A percentile compares a stretch with the other conserved stretches of the same genome.
phyloP scores from a whole-genome alignment of 2,329 filamentous ascomycete species.

The Aspergillus fijiensis region DNA sequence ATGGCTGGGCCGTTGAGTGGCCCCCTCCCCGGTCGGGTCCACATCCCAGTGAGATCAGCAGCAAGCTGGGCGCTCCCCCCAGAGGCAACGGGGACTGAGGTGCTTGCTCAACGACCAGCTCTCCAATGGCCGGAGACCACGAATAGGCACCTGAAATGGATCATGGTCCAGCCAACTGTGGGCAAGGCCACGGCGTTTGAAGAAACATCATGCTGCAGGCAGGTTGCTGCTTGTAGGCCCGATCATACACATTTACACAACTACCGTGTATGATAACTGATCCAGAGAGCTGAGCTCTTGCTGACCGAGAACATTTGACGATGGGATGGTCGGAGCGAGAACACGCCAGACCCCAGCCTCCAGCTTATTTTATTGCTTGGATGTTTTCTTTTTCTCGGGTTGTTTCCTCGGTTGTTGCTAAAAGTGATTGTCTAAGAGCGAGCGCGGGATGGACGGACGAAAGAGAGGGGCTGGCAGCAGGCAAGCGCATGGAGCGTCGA shows the following conservation, averaged over 20 bases:
- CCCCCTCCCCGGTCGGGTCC: neutral
- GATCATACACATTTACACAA: neutral
- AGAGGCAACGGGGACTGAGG: constrained; percentile 1
- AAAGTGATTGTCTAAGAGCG: too few relatives aligned
- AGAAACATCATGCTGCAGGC: neutral
- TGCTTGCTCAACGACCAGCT: neutral
- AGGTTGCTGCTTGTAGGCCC: neutral
- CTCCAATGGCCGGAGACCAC: constrained; percentile 19
- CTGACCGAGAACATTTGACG: too few relatives aligned
- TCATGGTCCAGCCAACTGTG: neutral
- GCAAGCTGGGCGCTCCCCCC: neutral
- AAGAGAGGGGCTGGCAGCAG: neutral
- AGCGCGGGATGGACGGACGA: constrained; percentile 1
- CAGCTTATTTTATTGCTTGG: too few relatives aligned
- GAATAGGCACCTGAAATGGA: neutral
- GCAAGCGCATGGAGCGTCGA: constrained; percentile 12
- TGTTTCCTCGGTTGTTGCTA: neutral
- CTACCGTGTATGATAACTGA: too few relatives aligned
- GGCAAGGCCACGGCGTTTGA: neutral
- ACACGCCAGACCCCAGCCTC: too few relatives aligned
- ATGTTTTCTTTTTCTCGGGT: neutral
- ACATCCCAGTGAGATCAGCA: neutral
- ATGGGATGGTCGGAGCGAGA: too few relatives aligned
- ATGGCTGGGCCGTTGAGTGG: neutral
- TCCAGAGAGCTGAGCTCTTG: too few relatives aligned